Evolutionary conservation across 768 basidiomycete species (phyloP), one percentile per base, ranked within the genome.

Genomic region (Lentinula sp.): DNA sequence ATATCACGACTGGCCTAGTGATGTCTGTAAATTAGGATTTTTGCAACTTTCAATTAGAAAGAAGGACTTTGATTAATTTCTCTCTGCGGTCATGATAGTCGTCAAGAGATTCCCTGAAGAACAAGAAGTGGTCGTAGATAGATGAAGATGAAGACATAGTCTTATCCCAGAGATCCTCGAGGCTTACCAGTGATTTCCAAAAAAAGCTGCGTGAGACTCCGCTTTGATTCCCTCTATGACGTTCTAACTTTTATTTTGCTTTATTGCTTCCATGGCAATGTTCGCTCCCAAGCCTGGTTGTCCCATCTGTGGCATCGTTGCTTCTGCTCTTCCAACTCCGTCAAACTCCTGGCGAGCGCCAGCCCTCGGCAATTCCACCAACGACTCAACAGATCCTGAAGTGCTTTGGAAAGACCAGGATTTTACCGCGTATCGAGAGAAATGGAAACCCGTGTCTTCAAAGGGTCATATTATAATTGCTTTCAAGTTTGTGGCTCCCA

Each of bases 1-100:
- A 93, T 83, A 73, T 97, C 95, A 39, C 96, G 86, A 69, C 86
- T 88, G 42, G 83, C 80, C 91, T 93, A 70, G 13, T 50, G 18
- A 42, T 40, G 52, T 60, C 23, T 54, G 9, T 43, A 39, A 39
- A 32, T 39, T 51, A 53, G 48, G 57, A 6, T 28, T 8, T 1
- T 35, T 55, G 40, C n/a, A 42, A 39, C 42, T 55, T 57, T 23
- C 51, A 69, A 67, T 35, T 15, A 56, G 51, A 45, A 45, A 39
- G 11, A 37, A 40, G 18, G 53, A 91, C 86, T 84, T 98, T 97
- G 70, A 97, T 94, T 65, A 98, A 81, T 18, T 90, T 82, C 70
- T 99, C 97, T 55, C 95, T 79, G 62, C 88, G 80, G 71, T 98
- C 95, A 71, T 95, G 86, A 73, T 91, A 79, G 35, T 86, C 83